Conservation (phyloP, 257 asterid genomes). For the Petrea volubilis region DNA sequence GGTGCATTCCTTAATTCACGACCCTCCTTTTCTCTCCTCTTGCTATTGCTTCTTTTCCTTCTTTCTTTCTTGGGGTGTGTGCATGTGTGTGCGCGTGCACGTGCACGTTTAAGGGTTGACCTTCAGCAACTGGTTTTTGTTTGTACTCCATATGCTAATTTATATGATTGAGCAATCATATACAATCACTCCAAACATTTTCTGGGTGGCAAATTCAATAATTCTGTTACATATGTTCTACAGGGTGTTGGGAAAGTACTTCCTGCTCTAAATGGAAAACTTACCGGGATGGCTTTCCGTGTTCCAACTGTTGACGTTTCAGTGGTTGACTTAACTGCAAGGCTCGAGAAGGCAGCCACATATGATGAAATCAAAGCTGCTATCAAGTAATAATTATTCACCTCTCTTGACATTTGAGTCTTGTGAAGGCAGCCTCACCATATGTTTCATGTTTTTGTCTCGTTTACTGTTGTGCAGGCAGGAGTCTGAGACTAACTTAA, state of each 20-base stretch:
- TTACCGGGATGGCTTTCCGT: slow-evolving; percentile 71
- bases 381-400: slow-evolving; percentile 37
- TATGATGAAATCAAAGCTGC: slow-evolving; percentile 64
- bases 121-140: neutral
- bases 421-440: slow-evolving; percentile 12
- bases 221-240: neutral
- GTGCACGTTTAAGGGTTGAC: neutral
- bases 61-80: no score
- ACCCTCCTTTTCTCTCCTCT: no score
- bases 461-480: slow-evolving; percentile 30
- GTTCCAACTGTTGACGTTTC: slow-evolving; percentile 68
- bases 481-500: slow-evolving; percentile 49
- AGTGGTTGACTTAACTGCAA: slow-evolving; percentile 55
- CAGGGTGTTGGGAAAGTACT: slow-evolving; percentile 67
- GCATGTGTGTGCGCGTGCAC: no score
- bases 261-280: slow-evolving; percentile 65
- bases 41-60: no score
- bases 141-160: neutral
- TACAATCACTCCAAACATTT: neutral
- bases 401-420: neutral
- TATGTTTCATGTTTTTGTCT: neutral
- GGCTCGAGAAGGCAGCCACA: slow-evolving; percentile 56
- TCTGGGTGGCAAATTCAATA: neutral
- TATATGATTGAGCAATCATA: neutral
- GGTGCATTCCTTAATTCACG: neutral